Evolutionary conservation across 2,329 filamentous ascomycete species (phyloP), one percentile per base, ranked within the genome.

Genomic region (Ilyonectria sp.): DNA sequence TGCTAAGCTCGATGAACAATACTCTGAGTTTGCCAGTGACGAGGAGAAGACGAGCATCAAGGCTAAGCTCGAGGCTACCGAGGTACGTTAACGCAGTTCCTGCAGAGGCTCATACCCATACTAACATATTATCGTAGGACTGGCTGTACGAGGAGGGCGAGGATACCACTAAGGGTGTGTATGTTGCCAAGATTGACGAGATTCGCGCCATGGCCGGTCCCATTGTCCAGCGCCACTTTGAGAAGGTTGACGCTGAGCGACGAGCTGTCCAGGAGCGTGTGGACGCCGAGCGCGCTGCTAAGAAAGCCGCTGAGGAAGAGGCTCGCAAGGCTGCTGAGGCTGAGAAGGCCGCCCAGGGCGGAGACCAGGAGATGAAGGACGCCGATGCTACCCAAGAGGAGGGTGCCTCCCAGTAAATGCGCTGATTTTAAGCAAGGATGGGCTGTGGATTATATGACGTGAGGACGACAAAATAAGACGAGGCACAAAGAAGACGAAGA

Each of bases 121-220:
- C 72, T 75, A 43, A 74, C 37, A 19, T 10, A 26, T 23, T n/a
- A 7, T 50, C 33, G 71, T 26, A 98, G 95, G 95, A 99, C 80
- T 99, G 96, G 96, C 88, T 99, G 69, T 98, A 98, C 82, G 95
- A 98, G 61, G 96, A 98, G 63, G 96, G 96, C 68, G 95, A 98
- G 71, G 96, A 99, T 81, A 90, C 94, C 73, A 93, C 93, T 78
- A 98, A 98, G 88, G 94, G 93, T 61, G 89, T 96, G 78, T 99
- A 99, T 84, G 86, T 97, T 69, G 89, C 94, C 84, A 99, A 98
- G 90, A 92, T 96, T 82, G 96, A 98, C 71, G 96, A 99, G 82
- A 94, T 99, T 81, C 93, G 94, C 75, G 90, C 93, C 74, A 89
- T 97, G 77, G 93, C 94, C 53, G 96, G 95, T 17, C 95, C 96